Evolutionary conservation across 1,139 yeast genomes (phyloP), one percentile per base, ranked within the genome.

Genomic region (Candida tetrigidarum): DNA sequence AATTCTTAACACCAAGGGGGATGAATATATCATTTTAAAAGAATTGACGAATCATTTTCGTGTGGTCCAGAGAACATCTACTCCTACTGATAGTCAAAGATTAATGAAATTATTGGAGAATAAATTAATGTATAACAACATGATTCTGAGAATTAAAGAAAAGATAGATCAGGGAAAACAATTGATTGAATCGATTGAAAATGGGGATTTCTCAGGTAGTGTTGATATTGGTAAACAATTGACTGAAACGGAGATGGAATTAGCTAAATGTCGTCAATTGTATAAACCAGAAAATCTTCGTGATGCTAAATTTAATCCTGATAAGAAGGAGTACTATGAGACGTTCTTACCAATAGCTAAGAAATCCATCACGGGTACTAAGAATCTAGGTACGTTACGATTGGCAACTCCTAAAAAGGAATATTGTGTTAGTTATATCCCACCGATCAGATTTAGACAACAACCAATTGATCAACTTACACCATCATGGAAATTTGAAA

Each of bases 11-110:
- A 56, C 66, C 32, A 53, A 51, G 20, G 77, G 77, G 52, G 77
- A 72, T 49, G 78, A 74, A 53, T 72, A 64, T 52, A 66, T 71
- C 26, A 71, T 74, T 42, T 59, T 72, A 41, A 70, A 69, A 48
- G 73, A 71, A 41, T 46, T 53, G 12, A 50, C 53, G 11, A 56
- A 57, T n/a, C 57, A 56, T 23, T 54, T 73, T 9, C 61, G 76
- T 38, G 62, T 74, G 9, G 51, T 68, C 4, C 71, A 63, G 46
- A 59, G 58, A 42, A 48, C 58, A 11, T 38, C 39, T 7, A 32
- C 39, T 20, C 50, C 30, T 34, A 51, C 46, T 19, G 42, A 45
- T 32, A 36, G 47, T 42, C 56, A 58, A 43, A 44, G 50, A 46
- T 43, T 41, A 20, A 53, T 52, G 59, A 59, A 52, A 40, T 47